Base-by-base conservation (phyloP, 2,329 filamentous ascomycete genomes). In the Phyllosticta citribraziliensis region DNA sequence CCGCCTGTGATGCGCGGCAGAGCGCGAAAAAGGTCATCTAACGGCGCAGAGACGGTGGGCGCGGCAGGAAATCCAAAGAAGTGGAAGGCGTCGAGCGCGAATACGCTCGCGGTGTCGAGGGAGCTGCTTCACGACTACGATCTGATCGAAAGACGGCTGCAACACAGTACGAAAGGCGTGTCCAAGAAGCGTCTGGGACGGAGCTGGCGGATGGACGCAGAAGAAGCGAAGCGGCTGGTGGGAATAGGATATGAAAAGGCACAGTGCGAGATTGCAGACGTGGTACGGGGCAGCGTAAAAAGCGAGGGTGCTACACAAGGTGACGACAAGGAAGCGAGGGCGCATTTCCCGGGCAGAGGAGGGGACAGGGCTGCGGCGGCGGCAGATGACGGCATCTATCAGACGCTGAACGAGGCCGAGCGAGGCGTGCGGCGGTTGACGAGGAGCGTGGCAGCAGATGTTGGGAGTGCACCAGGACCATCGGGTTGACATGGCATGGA, bases 351-450 rank as follows among this genome's bases (percentile, higher is more conserved):
- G 5, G 51, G 22, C 19, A 22, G 33, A 35, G 33, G n/a, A 19
- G 19, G 56, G 14, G 3, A 30, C 17, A 54, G 9, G n/a, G 55
- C 33, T 35, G 50, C 35, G 50, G 50, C 22, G 33, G 22, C 27
- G 33, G 22, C 33, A 30, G 52, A 55, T 11, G 30, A n/a, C 53
- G 55, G 57, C n/a, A 27, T 56, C 17, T 35, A 58, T 11, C 64
- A 65, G 55, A 65, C 67, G 25, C 57, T 72, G 50, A 58, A 61
- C 14, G 72, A 69, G 64, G 67, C 64, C 8, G 69, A 73, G 65
- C 68, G 68, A 50, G 70, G 70, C 5, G 66, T 73, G 14, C 70
- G 66, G 65, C 68, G 69, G 52, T 70, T 73, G 68, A 67, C 66
- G 12, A 73, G 70, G 60, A 65, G 67, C 5, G 55, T 74, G 12